Base-by-base conservation (phyloP, 208 protist genomes). In the Trypanosoma brucei region DNA sequence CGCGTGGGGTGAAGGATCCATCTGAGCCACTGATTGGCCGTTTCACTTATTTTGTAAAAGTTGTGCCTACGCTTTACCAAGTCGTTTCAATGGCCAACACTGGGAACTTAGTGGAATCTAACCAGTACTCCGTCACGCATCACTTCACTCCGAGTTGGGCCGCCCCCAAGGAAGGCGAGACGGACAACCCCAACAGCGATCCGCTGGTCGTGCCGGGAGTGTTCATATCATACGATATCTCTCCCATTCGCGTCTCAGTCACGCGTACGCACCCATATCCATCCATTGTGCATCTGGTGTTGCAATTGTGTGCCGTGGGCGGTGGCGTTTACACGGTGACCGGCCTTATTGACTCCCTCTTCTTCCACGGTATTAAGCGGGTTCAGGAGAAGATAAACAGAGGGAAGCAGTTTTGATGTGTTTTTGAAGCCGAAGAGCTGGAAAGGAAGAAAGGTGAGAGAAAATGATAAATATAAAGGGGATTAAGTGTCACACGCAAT, bases 71-170 rank as follows among this genome's bases (percentile, higher is more conserved):
- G n/a, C 77, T 70, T n/a, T 92, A 86, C 68, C 72, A 91, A 57
- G 45, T 49, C 22, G 39, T 55, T 37, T 79, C 77, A 3, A 13
- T 90, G 37, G 53, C 72, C 3, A 70, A 73, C 1, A 55, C 72
- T 42, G 58, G 62, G 5, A 37, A 60, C 14, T 50, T 55, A 36
- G 59, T 94, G 58, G 72, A 84, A 38, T 85, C 91, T 2, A 94
- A 89, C 63, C 91, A 96, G 76, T 96, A 94, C 72, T 90, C 84
- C 34, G 91, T 90, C 38, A 96, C 91, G 35, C 83, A 92, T 40
- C 81, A 93, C 67, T 90, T 90, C 65, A 86, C 78, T 46, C 54
- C 77, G 4, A 59, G 34, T 45, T 49, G 30, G 37, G 35, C 40
- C n/a, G 31, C 31, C n/a, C 38, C 3, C 44, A n/a, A 4, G 34